Evolutionary conservation across 169 alveolate species (phyloP).

Genomic region (Plasmodium chabaudi): DNA sequence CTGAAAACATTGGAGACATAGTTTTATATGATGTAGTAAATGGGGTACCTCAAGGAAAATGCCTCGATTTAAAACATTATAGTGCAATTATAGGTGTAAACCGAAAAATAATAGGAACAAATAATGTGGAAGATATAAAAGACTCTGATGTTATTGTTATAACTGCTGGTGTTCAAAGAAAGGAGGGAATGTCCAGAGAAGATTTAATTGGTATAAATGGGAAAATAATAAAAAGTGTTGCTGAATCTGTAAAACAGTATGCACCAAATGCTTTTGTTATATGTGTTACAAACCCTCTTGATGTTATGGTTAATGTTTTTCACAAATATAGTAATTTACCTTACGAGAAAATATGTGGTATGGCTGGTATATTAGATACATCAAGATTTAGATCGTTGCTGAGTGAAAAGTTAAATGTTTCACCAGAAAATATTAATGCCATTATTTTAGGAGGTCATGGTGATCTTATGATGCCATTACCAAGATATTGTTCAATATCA

Average conservation of each 20-base stretch:
- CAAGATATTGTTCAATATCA: slow-evolving; percentile 81
- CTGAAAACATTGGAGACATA: slow-evolving; percentile 86
- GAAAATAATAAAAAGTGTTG: slow-evolving; percentile 86
- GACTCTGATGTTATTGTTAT: slow-evolving; percentile 88
- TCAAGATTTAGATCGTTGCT: slow-evolving; percentile 86
- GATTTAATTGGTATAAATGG: slow-evolving; percentile 87
- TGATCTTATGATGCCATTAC: slow-evolving; percentile 89
- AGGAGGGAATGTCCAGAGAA: slow-evolving; percentile 89
- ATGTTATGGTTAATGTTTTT: slow-evolving; percentile 87
- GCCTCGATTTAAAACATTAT: slow-evolving; percentile 86
- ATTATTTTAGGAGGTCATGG: slow-evolving; percentile 92
- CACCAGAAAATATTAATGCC: slow-evolving; percentile 87
- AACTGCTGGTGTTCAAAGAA: slow-evolving; percentile 89
- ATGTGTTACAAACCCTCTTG: slow-evolving; percentile 91
- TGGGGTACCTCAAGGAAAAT: slow-evolving; percentile 85
- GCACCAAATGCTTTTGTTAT: slow-evolving; percentile 90
- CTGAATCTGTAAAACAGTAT: slow-evolving; percentile 86
- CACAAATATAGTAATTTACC: slow-evolving; percentile 88
- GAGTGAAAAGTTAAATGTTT: slow-evolving; percentile 83
- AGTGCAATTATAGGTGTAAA: slow-evolving; percentile 81
- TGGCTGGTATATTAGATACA: slow-evolving; percentile 90
- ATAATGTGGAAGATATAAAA: slow-evolving; percentile 81
- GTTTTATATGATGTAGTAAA: slow-evolving; percentile 86
- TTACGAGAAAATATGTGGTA: slow-evolving; percentile 88
- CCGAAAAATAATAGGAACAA: slow-evolving; percentile 82